These are phyloP conservation scores for Aspergillus sp. DNA, from an alignment of 2,329 filamentous ascomycete species.

Conservation along the genomic window DNA sequence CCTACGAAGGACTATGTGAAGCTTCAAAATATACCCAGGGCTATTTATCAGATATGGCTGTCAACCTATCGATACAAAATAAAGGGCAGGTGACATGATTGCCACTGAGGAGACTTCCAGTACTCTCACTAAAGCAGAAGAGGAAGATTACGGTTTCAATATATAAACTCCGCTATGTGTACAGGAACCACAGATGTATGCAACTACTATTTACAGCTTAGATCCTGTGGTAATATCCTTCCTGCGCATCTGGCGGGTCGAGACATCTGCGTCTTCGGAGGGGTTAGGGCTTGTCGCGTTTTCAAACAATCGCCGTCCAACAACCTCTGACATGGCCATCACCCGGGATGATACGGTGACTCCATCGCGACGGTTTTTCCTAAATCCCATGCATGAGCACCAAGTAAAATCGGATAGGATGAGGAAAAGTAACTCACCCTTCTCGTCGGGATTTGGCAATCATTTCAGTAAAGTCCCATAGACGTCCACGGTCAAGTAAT, in stretches of 20 bases:
- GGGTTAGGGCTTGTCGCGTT: constrained; percentile 21
- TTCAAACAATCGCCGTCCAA: constrained; percentile 61
- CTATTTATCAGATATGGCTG: no score
- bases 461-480: constrained; percentile 88
- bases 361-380: constrained; percentile 88
- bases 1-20: no score
- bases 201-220: constrained; percentile 16
- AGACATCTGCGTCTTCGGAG: constrained; percentile 22
- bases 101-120: no score
- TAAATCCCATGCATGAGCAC: constrained; percentile 8
- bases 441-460: constrained; percentile 77
- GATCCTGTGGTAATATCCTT: constrained; percentile 29
- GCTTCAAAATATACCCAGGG: no score
- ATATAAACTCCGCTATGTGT: no score
- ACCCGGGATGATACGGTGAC: constrained; percentile 80
- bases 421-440: constrained; percentile 43
- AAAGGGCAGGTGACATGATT: no score
- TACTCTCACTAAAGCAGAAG: no score
- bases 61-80: no score
- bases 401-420: neutral
- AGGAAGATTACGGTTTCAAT: no score
- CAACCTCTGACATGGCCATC: constrained; percentile 62
- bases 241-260: constrained; percentile 28
- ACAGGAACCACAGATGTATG: neutral
- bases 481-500: constrained; percentile 60